Base-by-base conservation (phyloP, 2,329 filamentous ascomycete genomes). In the Aureobasidium pullulans region DNA sequence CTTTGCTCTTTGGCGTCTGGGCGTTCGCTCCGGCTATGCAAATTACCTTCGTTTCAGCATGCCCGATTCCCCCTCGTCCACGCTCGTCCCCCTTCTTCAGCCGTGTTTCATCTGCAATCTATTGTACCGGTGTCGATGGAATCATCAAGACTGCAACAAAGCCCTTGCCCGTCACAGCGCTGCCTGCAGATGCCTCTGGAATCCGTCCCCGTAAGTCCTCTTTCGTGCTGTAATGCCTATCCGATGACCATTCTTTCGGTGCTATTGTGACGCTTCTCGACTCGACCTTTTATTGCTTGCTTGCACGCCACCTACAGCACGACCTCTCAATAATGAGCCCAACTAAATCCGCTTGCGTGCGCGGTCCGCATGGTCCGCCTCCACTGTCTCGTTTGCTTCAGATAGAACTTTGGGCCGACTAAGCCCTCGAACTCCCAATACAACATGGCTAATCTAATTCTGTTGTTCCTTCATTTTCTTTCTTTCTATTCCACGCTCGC, bases 381-480 rank as follows among this genome's bases (percentile, higher is more conserved):
- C 52, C 54, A 57, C 43, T 40, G 43, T 48, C 54, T 57, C 54
- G 54, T 57, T 57, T 48, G 54, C 43, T 57, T 48, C 54, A 57
- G 43, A 48, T 57, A 57, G 31, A 57, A 46, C 19, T 46, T 36
- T 42, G 52, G 39, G 29, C 40, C 40, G 40, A 44, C 39, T 29
- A 57, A 57, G 54, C 43, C 32, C 39, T 57, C 42, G n/a, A 57
- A 13, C 19, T 36, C 37, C 31, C 42, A 46, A 44, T 57, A 39
- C 53, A 57, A 47, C 43, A 47, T 48, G 43, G 32, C 15, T 47
- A 57, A 57, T 57, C 54, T 57, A 48, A 44, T 56, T 44, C 16
- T 36, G 16, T 56, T 29, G 31, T 56, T 47, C 54, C 44, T 49
- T 58, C 34, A 47, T 58, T 58, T 58, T 47, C 56, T 50, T 59